Evolutionary conservation across 331 rosid genomes (phyloP).

Genomic region (Rhamnella rubrinervis): DNA sequence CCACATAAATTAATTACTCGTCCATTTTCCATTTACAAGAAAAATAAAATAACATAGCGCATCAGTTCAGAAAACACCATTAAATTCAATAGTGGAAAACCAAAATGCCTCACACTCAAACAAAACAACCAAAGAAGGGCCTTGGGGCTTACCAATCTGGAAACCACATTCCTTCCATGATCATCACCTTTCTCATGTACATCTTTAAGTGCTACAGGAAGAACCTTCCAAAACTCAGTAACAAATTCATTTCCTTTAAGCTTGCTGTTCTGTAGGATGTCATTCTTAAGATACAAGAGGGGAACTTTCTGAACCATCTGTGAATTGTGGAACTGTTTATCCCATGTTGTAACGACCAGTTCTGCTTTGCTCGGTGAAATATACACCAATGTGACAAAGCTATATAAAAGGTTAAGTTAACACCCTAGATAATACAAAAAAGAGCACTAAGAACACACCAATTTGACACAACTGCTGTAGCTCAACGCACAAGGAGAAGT

Average conservation of each 20-base stretch:
- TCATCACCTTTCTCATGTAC: slow-evolving; percentile 54
- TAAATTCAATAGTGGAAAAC: too few relatives aligned
- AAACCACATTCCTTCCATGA: slow-evolving; percentile 56
- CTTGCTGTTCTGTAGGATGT: slow-evolving; percentile 92
- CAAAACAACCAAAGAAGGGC: slow-evolving; percentile 2
- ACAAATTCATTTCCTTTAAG: slow-evolving; percentile 94
- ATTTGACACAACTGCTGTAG: too few relatives aligned
- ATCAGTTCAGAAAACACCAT: too few relatives aligned
- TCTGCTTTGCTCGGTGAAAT: slow-evolving; percentile 84
- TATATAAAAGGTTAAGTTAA: slow-evolving; percentile 45
- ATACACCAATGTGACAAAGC: slow-evolving; percentile 97
- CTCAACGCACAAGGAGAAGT: too few relatives aligned
- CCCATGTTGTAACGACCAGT: slow-evolving; percentile 85
- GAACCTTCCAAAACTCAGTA: slow-evolving; percentile 87
- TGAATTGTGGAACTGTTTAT: slow-evolving; percentile 65
- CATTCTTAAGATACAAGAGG: slow-evolving; percentile 85
- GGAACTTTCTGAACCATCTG: slow-evolving; percentile 67
- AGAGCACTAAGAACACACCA: not conserved
- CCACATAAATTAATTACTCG: not conserved
- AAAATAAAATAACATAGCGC: too few relatives aligned
- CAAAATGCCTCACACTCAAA: not conserved
- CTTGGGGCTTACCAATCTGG: slow-evolving; percentile 62
- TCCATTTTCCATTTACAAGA: too few relatives aligned
- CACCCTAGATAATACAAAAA: slow-evolving; percentile 4
- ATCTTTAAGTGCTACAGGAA: slow-evolving; percentile 71